Conservation (phyloP, 345 rosid genomes). For the Hypericum androsaemum region DNA sequence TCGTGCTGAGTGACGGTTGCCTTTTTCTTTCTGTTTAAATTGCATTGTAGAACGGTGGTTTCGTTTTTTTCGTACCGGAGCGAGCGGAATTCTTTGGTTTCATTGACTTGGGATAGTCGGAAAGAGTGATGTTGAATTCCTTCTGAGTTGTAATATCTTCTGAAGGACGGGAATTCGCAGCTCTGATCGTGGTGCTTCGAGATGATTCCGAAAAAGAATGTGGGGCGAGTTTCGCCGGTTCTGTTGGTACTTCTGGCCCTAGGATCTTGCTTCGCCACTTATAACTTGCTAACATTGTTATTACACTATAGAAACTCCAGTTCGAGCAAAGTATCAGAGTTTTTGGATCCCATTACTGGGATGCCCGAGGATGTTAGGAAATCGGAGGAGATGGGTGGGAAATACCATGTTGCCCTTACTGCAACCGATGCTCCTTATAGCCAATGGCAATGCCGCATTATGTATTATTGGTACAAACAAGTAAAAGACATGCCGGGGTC, state of each 20-base stretch:
- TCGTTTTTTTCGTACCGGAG: too few species aligned
- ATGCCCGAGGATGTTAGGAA: constrained; percentile 48
- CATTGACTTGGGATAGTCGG: too few species aligned
- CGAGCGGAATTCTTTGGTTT: too few species aligned
- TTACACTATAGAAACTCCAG: constrained; percentile 21
- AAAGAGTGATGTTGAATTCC: too few species aligned
- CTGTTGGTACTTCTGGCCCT: constrained; percentile 51
- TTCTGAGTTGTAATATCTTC: too few species aligned
- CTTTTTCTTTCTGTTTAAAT: too few species aligned
- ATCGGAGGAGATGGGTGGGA: constrained; percentile 27
- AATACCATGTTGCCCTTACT: constrained; percentile 79
- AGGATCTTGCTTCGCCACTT: constrained; percentile 66
- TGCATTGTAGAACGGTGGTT: too few species aligned
- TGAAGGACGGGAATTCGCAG: background rate
- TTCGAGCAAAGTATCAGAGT: constrained; percentile 21
- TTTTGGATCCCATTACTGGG: constrained; percentile 56
- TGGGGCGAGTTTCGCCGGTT: constrained; percentile 51
- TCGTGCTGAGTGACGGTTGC: too few species aligned
- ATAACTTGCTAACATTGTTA: constrained; percentile 55
- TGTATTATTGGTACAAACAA: constrained; percentile 93
- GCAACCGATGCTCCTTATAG: constrained; percentile 83
- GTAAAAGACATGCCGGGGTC: constrained; percentile 68
- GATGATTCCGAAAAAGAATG: constrained; percentile 34
- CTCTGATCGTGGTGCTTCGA: background rate
- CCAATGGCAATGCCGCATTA: constrained; percentile 94